A percentile compares a stretch with the other conserved stretches of the same genome.
phyloP scores from a whole-genome alignment of 1,284 basidiomycete genomes.

The Leccinum brunneo-olivaceum region DNA sequence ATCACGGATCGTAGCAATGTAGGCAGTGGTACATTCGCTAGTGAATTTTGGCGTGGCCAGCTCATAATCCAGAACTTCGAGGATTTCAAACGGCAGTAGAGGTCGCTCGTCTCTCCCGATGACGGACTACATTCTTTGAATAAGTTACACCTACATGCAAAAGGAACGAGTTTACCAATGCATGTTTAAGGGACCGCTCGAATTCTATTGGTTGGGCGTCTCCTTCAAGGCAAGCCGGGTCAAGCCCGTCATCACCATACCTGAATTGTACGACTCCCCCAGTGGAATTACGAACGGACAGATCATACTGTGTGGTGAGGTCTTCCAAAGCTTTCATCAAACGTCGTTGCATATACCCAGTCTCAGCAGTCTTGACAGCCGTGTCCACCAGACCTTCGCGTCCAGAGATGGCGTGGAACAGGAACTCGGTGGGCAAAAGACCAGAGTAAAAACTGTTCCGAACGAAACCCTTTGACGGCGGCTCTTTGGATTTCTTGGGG shows the following conservation, averaged over 20 bases:
- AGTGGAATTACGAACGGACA: constrained; percentile 92
- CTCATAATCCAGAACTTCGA: constrained; percentile 66
- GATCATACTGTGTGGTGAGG: constrained; percentile 93
- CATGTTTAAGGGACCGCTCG: constrained; percentile 83
- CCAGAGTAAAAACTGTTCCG: constrained; percentile 96
- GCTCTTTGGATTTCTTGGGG: constrained; percentile 94
- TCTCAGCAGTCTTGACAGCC: constrained; percentile 99
- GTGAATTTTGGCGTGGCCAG: constrained; percentile 57
- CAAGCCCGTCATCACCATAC: constrained; percentile 96
- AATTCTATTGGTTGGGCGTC: constrained; percentile 92
- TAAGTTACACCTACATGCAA: constrained; percentile 1
- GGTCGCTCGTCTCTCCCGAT: constrained; percentile 52
- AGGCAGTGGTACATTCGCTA: constrained; percentile 70
- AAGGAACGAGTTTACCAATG: constrained; percentile 49
- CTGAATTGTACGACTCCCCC: constrained; percentile 98
- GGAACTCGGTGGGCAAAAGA: constrained; percentile 91
- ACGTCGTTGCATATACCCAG: constrained; percentile 98
- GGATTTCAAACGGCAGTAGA: constrained; percentile 85
- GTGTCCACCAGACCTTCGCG: constrained; percentile 99
- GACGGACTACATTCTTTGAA: constrained; percentile 44
- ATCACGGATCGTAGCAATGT: constrained; percentile 68
- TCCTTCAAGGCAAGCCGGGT: constrained; percentile 93
- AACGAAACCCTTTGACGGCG: constrained; percentile 97
- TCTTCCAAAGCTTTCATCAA: constrained; percentile 99
- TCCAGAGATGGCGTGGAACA: constrained; percentile 99